Base-by-base conservation (phyloP, 768 basidiomycete genomes). In the Dentipellis sp. region DNA sequence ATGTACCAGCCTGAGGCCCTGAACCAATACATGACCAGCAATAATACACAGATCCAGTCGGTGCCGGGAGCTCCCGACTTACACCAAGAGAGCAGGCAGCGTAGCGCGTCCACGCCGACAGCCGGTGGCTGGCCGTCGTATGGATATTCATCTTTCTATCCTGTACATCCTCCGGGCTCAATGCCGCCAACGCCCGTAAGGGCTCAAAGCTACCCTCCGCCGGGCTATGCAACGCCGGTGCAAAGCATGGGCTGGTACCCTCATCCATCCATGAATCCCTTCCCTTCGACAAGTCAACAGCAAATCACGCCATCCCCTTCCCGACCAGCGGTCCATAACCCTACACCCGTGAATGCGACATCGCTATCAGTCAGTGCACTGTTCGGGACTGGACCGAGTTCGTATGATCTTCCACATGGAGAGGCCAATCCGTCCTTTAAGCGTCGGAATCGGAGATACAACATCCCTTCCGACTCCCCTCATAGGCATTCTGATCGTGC, bases 1-100 rank as follows among this genome's bases (percentile, higher is more conserved):
- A 77, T 87, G 35, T 88, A 89, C 57, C 53, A 53, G 22, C 81
- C 81, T 3, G 86, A 88, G 48, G 85, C 81, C 1, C 74, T 88
- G 23, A 79, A 85, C 59, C 79, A 81, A 53, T 88, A 88, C 61
- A 82, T 88, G 80, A 66, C 82, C 16, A 56, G 34, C 21, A 70
- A 53, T 38, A 45, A 58, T 19, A 42, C 52, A 8, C 70, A 73
- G 50, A 69, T 67, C 56, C 42, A 8, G 9, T 7, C 12, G 6
- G 10, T 19, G n/a, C 11, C n/a, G n/a, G 11, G 7, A n/a, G 42
- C 9, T 45, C 42, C 66, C 23, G 56, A 22, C 8, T 23, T 62
- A n/a, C 64, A 61, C n/a, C 51, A 60, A 21, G 61, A 54, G 47
- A 55, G 47, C 12, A 38, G 29, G 11, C 55, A 61, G 37, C 12